Evolutionary conservation across 129 eudicot genomes (phyloP), one percentile per base, ranked within the genome.

Genomic region (Artemisia annua): DNA sequence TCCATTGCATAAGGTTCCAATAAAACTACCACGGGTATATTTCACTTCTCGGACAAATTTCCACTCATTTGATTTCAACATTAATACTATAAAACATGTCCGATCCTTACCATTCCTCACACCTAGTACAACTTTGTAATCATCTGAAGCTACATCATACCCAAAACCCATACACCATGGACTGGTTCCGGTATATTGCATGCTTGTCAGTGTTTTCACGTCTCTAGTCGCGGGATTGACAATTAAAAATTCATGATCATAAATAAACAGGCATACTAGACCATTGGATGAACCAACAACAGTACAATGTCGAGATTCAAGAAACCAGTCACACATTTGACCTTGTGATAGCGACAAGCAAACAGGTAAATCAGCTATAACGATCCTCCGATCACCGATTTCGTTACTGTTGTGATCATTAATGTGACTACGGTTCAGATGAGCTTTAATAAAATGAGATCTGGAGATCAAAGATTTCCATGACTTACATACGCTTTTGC

Each of bases 31-130:
- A 9, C 11, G 7, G 0, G 2, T 26, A 63, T 32, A 63, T 1
- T 15, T 32, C 48, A 32, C 18, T 11, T 28, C 20, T 15, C 67
- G 26, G n/a, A 5, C 46, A 3, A 63, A 13, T 63, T 32, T 63
- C 67, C 67, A 63, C 1, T 17, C 58, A 67, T 67, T 67, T 67
- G 58, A 67, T 48, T 67, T 67, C 20, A 22, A 48, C 48, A 11
- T 5, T 20, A 67, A 6, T 3, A 67, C 71, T 19, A 46, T 55
- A 20, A 67, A 22, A 13, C 39, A 22, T 2, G 57, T 67, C 28
- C 0, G 17, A 18, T 22, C 18, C n/a, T 20, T 5, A 20, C 55
- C 18, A 10, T 19, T 15, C 1, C 17, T 10, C 32, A 10, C 3
- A 30, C 58, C 71, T 67, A 48, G 4, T 11, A 67, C 2, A 2